phyloP scores from a whole-genome alignment of 352 stramenopile species.

The Pythium oligandrum region DNA sequence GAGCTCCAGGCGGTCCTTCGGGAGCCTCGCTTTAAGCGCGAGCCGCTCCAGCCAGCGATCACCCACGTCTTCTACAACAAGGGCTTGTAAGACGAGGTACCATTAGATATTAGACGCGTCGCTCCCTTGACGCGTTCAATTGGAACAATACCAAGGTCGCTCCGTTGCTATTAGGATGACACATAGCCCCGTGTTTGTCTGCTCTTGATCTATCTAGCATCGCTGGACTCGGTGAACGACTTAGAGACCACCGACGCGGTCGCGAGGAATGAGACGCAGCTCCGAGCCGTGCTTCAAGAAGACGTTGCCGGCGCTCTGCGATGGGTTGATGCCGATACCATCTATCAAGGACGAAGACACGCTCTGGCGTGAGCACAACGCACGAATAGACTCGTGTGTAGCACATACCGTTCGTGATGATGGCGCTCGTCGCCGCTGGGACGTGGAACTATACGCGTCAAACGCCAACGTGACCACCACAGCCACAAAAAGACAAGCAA shows the following conservation, averaged over 20 bases:
- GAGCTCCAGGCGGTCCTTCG: conserved; percentile 56
- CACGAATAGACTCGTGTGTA: background rate
- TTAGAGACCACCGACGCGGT: conserved; percentile 54
- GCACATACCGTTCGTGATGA: conserved; percentile 79
- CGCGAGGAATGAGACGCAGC: conserved; percentile 76
- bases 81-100: conserved; percentile 30
- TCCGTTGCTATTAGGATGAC: too few species aligned
- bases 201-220: too few species aligned
- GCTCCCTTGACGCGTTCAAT: too few species aligned
- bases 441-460: conserved; percentile 60
- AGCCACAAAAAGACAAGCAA: background rate
- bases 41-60: conserved; percentile 14
- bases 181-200: too few species aligned
- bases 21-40: conserved; percentile 37
- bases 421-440: conserved; percentile 73
- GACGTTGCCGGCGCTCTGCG: conserved; percentile 76
- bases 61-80: conserved; percentile 80
- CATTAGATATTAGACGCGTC: background rate
- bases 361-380: background rate
- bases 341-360: conserved; percentile 27
- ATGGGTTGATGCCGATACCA: conserved; percentile 83
- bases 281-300: conserved; percentile 85
- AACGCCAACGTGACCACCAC: conserved; percentile 2
- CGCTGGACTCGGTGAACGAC: too few species aligned
- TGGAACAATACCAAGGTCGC: too few species aligned